phyloP scores from a whole-genome alignment of 225 moss, liverwort and hornwort genomes.

The Physcomitrellopsis africana region DNA sequence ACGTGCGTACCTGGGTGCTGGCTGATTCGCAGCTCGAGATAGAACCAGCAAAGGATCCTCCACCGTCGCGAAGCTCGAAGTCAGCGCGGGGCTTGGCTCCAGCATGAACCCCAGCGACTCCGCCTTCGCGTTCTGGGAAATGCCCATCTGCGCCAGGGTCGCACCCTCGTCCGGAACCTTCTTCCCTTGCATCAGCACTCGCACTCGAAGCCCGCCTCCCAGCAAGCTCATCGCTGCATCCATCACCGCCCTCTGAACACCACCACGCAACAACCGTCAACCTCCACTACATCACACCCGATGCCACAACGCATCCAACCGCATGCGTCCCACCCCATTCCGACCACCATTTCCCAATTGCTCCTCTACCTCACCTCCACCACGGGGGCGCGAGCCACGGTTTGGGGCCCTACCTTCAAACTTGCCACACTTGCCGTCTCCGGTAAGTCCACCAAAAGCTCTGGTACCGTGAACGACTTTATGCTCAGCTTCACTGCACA shows the following conservation, averaged over 20 bases:
- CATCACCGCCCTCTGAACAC: slow-evolving; percentile 91
- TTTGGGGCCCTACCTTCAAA: slow-evolving; percentile 70
- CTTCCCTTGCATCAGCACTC: slow-evolving; percentile 96
- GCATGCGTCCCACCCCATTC: no score
- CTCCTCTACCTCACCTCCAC: no score
- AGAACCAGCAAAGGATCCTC: slow-evolving; percentile 96
- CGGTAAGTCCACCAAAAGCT: slow-evolving; percentile 93
- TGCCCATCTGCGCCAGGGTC: slow-evolving; percentile 89
- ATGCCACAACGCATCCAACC: no score
- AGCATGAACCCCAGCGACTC: slow-evolving; percentile 97
- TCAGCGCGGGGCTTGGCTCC: slow-evolving; percentile 89
- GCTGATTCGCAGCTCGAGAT: slow-evolving; percentile 93
- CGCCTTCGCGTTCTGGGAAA: slow-evolving; percentile 81
- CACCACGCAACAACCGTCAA: slow-evolving; percentile 14
- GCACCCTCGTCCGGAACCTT: slow-evolving; percentile 92
- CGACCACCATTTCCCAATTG: background rate
- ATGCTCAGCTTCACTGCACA: slow-evolving; percentile 95
- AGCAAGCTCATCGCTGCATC: slow-evolving; percentile 99
- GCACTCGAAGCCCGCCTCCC: slow-evolving; percentile 91
- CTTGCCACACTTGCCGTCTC: slow-evolving; percentile 89
- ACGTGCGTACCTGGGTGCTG: slow-evolving; percentile 74
- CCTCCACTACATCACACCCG: background rate
- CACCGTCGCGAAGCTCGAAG: slow-evolving; percentile 81
- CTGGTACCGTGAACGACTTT: slow-evolving; percentile 96
- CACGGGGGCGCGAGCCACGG: no score